These are phyloP conservation scores for Melampsora medusae DNA, from an alignment of 1,284 basidiomycete genomes.

Conservation along the genomic window DNA sequence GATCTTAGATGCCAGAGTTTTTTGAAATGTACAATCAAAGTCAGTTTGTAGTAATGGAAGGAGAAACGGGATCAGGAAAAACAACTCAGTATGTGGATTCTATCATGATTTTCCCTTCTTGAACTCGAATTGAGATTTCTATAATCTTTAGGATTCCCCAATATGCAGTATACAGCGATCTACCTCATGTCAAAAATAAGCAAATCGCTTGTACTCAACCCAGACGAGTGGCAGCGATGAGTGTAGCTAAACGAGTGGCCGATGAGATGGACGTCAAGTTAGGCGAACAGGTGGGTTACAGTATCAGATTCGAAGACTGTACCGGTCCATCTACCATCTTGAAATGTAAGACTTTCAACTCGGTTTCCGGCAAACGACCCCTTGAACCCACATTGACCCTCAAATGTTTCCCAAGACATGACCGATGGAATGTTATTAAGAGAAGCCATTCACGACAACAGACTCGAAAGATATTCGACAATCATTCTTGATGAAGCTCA, in stretches of 20 bases:
- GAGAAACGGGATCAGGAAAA: slow-evolving; percentile 97
- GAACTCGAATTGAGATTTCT: neutral
- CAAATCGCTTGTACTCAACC: slow-evolving; percentile 97
- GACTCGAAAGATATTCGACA: slow-evolving; percentile 84
- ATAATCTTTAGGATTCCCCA: slow-evolving; percentile 70
- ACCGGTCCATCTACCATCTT: slow-evolving; percentile 86
- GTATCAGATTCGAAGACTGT: slow-evolving; percentile 98
- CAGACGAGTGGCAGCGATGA: slow-evolving; percentile 94
- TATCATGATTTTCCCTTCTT: neutral
- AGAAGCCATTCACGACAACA: slow-evolving; percentile 95
- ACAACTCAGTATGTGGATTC: slow-evolving; percentile 75
- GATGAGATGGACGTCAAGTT: slow-evolving; percentile 97
- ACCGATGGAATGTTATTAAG: slow-evolving; percentile 94
- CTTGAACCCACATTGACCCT: neutral
- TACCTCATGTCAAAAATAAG: slow-evolving; percentile 81
- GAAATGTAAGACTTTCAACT: slow-evolving; percentile 58
- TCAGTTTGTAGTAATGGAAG: slow-evolving; percentile 93
- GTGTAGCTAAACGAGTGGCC: slow-evolving; percentile 95
- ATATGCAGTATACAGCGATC: slow-evolving; percentile 88
- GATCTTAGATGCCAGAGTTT: slow-evolving; percentile 78
- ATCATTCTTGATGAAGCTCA: slow-evolving; percentile 99
- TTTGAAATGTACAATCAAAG: slow-evolving; percentile 78
- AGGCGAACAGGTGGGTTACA: slow-evolving; percentile 93
- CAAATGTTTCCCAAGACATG: slow-evolving; percentile 67
- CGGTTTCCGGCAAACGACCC: neutral